Conservation (phyloP, 306 rosid genomes). For the Medicago arabica region DNA sequence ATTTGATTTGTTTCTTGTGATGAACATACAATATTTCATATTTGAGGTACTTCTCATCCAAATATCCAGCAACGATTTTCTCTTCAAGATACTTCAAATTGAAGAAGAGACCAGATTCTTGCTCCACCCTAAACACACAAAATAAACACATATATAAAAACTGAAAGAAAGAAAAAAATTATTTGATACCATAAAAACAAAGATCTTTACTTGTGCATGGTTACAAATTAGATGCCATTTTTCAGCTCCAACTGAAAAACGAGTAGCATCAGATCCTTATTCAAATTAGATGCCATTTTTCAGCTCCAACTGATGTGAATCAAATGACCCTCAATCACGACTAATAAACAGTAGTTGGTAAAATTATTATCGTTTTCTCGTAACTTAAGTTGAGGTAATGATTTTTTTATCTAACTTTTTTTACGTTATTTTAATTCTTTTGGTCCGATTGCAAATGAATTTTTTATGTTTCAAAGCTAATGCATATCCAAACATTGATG, state of each 20-base stretch:
- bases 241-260: slow-evolving; percentile 82
- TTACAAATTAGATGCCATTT: slow-evolving; percentile 63
- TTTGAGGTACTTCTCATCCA: slow-evolving; percentile 82
- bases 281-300: slow-evolving; percentile 76
- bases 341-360: no score
- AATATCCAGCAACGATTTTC: slow-evolving; percentile 65
- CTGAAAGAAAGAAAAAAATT: background rate
- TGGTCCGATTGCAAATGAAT: no score
- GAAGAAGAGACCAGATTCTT: slow-evolving; percentile 76
- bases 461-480: no score
- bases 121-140: slow-evolving; percentile 60
- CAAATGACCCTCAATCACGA: background rate
- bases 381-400: no score
- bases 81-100: slow-evolving; percentile 80
- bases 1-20: no score
- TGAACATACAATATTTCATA: no score
- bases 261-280: slow-evolving; percentile 71
- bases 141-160: background rate
- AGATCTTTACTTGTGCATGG: slow-evolving; percentile 66
- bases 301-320: no score
- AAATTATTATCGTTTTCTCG: no score
- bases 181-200: background rate
- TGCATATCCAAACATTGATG: no score
- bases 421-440: no score
- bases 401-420: no score